These are phyloP conservation scores for Penicillium desertorum DNA, from an alignment of 495 filamentous ascomycete genomes.

Conservation along the genomic window DNA sequence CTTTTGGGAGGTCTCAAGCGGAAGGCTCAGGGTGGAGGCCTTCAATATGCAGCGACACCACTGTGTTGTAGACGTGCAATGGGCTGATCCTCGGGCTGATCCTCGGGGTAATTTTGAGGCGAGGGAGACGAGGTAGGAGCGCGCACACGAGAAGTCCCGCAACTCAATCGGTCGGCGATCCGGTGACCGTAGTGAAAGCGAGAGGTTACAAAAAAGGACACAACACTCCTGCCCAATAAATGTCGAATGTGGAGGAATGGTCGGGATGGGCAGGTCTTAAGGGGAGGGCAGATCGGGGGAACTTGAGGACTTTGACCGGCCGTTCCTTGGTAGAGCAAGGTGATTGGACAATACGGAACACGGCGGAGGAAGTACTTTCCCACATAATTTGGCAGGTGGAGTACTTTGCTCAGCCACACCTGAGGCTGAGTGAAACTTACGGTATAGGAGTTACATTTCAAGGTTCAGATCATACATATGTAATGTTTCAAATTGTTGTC, in stretches of 20 bases:
- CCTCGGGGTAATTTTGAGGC: constrained; percentile 10
- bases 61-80: constrained; percentile 12
- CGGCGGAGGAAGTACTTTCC: constrained; percentile 14
- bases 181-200: neutral
- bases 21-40: constrained; percentile 6
- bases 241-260: neutral
- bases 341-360: constrained; percentile 17
- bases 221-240: neutral
- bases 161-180: constrained; percentile 1
- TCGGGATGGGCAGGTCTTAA: constrained; percentile 6
- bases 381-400: constrained; percentile 7
- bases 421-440: constrained; percentile 14
- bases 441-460: constrained; percentile 5
- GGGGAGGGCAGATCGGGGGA: constrained; percentile 9
- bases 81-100: constrained; percentile 8
- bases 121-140: constrained; percentile 4
- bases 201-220: neutral
- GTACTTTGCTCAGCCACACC: constrained; percentile 12
- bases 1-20: constrained; percentile 8
- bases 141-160: constrained; percentile 1
- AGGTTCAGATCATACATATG: neutral
- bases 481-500: constrained; percentile 10
- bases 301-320: constrained; percentile 14
- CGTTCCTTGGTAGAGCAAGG: constrained; percentile 7
- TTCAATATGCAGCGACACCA: constrained; percentile 2